phyloP scores from a whole-genome alignment of 805 yeast species.

The Dipodascus geniculatus region DNA sequence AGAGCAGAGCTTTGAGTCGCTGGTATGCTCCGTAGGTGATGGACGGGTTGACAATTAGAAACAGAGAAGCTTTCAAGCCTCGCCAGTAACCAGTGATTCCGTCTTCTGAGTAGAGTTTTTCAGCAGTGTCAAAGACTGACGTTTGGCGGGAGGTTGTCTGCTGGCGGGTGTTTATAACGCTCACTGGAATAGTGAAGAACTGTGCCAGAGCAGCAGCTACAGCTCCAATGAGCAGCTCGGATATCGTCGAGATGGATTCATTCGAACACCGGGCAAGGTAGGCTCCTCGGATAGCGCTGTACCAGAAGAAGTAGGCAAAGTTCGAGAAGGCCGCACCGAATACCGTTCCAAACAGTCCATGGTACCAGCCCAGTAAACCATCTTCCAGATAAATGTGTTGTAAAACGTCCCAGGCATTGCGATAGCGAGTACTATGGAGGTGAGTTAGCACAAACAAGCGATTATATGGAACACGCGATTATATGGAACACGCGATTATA shows the following conservation, averaged over 20 bases:
- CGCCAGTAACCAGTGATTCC: constrained; percentile 70
- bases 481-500: no score
- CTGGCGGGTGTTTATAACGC: constrained; percentile 59
- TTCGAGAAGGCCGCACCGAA: constrained; percentile 65
- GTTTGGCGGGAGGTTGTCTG: constrained; percentile 22
- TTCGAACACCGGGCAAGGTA: constrained; percentile 31
- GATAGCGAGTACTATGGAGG: constrained; percentile 28
- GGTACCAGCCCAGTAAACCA: constrained; percentile 61
- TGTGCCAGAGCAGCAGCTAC: constrained; percentile 76
- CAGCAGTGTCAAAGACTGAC: constrained; percentile 31
- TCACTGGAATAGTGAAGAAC: constrained; percentile 65
- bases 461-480: no score
- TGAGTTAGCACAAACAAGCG: constrained; percentile 2
- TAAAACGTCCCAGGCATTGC: constrained; percentile 52
- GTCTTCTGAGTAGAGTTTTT: constrained; percentile 46
- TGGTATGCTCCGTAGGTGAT: constrained; percentile 78
- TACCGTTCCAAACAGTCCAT: constrained; percentile 56
- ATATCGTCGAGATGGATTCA: constrained; percentile 38
- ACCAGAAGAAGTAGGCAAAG: constrained; percentile 83
- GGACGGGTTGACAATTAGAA: constrained; percentile 71
- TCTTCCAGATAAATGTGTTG: constrained; percentile 39
- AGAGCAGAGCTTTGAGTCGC: constrained; percentile 44
- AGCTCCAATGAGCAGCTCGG: constrained; percentile 65
- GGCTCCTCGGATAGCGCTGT: constrained; percentile 52
- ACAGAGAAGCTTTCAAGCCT: constrained; percentile 69